Base-by-base conservation (phyloP, 1,139 yeast species). In the Magnusiomyces tetraspermus region DNA sequence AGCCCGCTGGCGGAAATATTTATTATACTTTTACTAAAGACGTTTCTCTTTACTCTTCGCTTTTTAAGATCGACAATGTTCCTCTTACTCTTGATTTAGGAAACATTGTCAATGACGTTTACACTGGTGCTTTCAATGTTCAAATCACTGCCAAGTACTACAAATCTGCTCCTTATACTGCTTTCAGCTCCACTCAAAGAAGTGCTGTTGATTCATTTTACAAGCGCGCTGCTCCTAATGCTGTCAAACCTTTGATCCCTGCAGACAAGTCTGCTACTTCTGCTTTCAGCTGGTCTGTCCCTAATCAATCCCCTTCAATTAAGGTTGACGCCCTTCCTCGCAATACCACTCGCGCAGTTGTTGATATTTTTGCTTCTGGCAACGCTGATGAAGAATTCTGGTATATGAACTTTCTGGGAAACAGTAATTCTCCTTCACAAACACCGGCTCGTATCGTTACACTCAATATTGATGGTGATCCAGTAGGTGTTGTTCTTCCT, bases 371-470 rank as follows among this genome's bases (percentile, higher is more conserved):
- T 61, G 79, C 86, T 2, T 80, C 87, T 21, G 96, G 94, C 2
- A 85, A 83, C 61, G 82, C 82, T 1, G 80, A 77, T 43, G 96
- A 87, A 65, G 96, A 88, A 67, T 85, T 85, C 63, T 87, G 95
- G 95, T 87, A 83, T 67, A 68, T 80, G 15, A 83, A 84, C 60
- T 77, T 79, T 19, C 45, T 50, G 22, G 52, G 45, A 53, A 72
- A 50, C 67, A 70, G 26, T 30, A 63, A 67, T 17, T 85, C 85
- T 4, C 48, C 37, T 11, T 22, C 30, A 3, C 83, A 80, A 62
- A 95, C 79, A 2, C 71, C 75, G 6, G 60, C 67, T 15, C 64
- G 75, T 42, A 61, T 66, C 37, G 60, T 72, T 3, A 69, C 69
- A 51, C 66, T 69, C 11, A 62, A 57, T 44, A 58, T 72, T 22